Conservation (phyloP, 1,139 yeast species). For the Keqinozyma sinolaborantium region DNA sequence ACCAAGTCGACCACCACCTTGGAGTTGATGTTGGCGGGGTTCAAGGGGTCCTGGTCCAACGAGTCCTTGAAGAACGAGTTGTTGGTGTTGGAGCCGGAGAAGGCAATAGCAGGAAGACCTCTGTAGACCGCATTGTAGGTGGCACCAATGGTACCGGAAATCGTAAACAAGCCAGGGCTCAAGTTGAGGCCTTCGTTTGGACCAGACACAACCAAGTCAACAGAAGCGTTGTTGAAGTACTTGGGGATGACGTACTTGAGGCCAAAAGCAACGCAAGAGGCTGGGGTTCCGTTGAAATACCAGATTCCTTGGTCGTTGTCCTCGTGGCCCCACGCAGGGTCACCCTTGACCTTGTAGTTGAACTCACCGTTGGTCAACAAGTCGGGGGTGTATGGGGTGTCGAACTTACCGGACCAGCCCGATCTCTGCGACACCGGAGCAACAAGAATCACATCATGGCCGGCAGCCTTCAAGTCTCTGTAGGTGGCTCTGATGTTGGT, state of each 20-base stretch:
- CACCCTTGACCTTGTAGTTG: slow-evolving; percentile 36
- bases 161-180: slow-evolving; percentile 37
- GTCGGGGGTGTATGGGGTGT: slow-evolving; percentile 37
- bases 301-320: slow-evolving; percentile 38
- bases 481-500: slow-evolving; percentile 61
- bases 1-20: slow-evolving; percentile 30
- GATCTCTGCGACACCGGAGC: slow-evolving; percentile 61
- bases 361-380: slow-evolving; percentile 43
- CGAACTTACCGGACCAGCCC: slow-evolving; percentile 56
- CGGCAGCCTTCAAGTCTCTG: slow-evolving; percentile 50
- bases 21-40: slow-evolving; percentile 36
- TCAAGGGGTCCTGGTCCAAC: slow-evolving; percentile 28
- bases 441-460: slow-evolving; percentile 51
- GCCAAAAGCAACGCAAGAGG: slow-evolving; percentile 41
- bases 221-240: slow-evolving; percentile 27
- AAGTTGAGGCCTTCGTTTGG: slow-evolving; percentile 46
- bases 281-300: slow-evolving; percentile 51
- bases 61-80: slow-evolving; percentile 40
- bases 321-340: slow-evolving; percentile 49
- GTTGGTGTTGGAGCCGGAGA: slow-evolving; percentile 42
- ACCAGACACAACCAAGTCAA: slow-evolving; percentile 45
- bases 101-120: slow-evolving; percentile 41
- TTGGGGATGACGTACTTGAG: slow-evolving; percentile 40
- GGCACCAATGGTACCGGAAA: slow-evolving; percentile 47
- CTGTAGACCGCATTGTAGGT: slow-evolving; percentile 41